phyloP scores from a whole-genome alignment of 148 eudicot genomes.

The Silene conica region DNA sequence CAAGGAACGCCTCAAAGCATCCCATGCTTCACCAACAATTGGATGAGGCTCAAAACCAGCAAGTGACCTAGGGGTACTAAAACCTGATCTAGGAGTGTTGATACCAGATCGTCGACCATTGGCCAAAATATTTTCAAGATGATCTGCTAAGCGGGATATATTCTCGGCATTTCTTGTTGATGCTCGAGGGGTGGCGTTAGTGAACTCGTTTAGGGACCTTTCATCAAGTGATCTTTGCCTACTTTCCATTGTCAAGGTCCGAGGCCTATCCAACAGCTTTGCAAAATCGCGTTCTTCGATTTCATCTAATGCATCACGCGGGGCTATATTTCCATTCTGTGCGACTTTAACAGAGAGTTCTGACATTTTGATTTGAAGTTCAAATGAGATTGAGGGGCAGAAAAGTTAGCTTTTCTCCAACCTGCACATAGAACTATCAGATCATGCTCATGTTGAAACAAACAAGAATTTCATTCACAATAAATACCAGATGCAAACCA shows the following conservation, averaged over 20 bases:
- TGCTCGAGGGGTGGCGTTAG: constrained; percentile 41
- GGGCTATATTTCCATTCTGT: constrained; percentile 43
- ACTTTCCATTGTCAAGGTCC: constrained; percentile 50
- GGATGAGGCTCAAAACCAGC: constrained; percentile 65
- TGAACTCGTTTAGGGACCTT: constrained; percentile 54
- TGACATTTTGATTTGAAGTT: constrained; percentile 32
- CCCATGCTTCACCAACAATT: constrained; percentile 86
- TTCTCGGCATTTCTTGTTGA: constrained; percentile 42
- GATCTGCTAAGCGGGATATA: constrained; percentile 36
- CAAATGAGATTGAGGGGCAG: not conserved
- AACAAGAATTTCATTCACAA: not conserved
- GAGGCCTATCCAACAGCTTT: constrained; percentile 50
- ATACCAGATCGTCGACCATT: constrained; percentile 57
- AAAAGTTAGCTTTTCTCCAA: not conserved
- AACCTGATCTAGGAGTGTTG: constrained; percentile 41
- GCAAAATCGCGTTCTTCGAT: constrained; percentile 58
- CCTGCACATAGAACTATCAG: constrained; percentile 13
- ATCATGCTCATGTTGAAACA: not conserved
- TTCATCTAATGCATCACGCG: constrained; percentile 34
- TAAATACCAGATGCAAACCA: not conserved
- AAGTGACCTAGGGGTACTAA: constrained; percentile 54
- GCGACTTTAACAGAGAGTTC: constrained; percentile 36
- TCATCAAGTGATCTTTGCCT: constrained; percentile 83
- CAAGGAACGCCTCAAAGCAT: constrained; percentile 61
- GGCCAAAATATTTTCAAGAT: constrained; percentile 39